These are phyloP conservation scores for Tuber aestivum DNA, from an alignment of 495 filamentous ascomycete species.

Conservation along the genomic window DNA sequence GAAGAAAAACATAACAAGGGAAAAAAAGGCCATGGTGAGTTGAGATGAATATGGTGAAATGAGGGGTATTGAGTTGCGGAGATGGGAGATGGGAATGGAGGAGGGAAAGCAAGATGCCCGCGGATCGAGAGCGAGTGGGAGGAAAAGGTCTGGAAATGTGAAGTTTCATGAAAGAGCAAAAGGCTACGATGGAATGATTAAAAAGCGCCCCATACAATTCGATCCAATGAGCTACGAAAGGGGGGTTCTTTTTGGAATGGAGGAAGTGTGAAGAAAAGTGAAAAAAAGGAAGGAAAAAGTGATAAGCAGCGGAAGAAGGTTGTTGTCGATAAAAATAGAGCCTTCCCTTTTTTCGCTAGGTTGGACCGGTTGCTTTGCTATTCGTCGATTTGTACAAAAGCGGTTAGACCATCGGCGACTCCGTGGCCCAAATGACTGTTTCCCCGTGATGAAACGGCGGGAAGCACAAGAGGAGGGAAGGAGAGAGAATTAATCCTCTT, in stretches of 20 bases:
- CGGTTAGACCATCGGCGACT: slow-evolving; percentile 26
- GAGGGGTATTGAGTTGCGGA: not conserved
- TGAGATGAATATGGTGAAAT: not conserved
- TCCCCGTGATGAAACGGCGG: slow-evolving; percentile 25
- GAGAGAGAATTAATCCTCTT: not conserved
- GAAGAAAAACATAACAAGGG: no score
- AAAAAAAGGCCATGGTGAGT: not conserved
- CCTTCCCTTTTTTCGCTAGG: not conserved
- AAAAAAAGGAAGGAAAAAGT: not conserved
- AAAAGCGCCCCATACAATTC: not conserved
- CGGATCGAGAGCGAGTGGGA: not conserved
- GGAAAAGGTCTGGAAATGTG: not conserved
- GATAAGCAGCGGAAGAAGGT: slow-evolving; percentile 5
- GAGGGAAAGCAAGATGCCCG: not conserved
- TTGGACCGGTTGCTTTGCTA: not conserved
- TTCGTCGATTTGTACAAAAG: slow-evolving; percentile 9
- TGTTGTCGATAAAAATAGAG: slow-evolving; percentile 3
- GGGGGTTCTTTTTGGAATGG: not conserved
- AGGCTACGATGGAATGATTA: not conserved
- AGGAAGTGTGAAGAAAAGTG: not conserved
- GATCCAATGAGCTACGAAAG: not conserved
- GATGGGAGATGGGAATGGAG: not conserved
- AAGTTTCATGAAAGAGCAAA: slow-evolving; percentile 1
- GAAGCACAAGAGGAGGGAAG: slow-evolving; percentile 19
- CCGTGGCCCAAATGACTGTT: slow-evolving; percentile 26